Base-by-base conservation (phyloP, 306 rosid species). In the Potentilla sterilis region DNA sequence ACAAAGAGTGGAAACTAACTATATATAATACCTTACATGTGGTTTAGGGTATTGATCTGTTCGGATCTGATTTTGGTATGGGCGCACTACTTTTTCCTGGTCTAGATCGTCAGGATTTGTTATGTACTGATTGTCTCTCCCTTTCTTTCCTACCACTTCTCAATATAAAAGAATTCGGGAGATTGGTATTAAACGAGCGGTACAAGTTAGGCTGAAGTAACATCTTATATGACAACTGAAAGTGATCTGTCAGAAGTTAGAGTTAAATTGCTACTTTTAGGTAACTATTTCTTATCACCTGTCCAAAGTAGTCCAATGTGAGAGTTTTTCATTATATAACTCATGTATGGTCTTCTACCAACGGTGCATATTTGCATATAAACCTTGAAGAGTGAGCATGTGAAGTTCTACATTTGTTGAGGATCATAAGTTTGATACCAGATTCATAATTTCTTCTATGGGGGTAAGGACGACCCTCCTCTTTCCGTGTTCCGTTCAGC, bases 41-140 rank as follows among this genome's bases (percentile, higher is more conserved):
- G 48, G 69, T 76, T 41, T 73, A 93, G 96, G 97, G 88, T 63
- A 74, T 91, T 69, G 85, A 81, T 75, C 88, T 86, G 86, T 87
- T 90, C 32, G 97, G 97, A 69, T 79, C 92, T 38, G 94, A 89
- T 86, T 91, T 93, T 86, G 76, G 84, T 73, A 78, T 88, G 94
- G 86, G 91, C 76, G 91, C 88, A 75, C 88, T 80, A 57, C 88
- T 88, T 81, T 93, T 91, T 75, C 97, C 91, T 2, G 81, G 73
- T 79, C 84, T 84, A 82, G 78, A 96, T 21, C 90, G 88, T 11
- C 85, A 70, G 8, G 63, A 55, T 57, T 52, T 22, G 7, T 35
- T 71, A 51, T 34, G 66, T 75, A 48, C 54, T 61, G 43, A 70
- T 61, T 74, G 21, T 44, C 55, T 67, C 18, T 82, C 59, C 67